Base-by-base conservation (phyloP, 75 land plant genomes). In the Pinus albicaulis region DNA sequence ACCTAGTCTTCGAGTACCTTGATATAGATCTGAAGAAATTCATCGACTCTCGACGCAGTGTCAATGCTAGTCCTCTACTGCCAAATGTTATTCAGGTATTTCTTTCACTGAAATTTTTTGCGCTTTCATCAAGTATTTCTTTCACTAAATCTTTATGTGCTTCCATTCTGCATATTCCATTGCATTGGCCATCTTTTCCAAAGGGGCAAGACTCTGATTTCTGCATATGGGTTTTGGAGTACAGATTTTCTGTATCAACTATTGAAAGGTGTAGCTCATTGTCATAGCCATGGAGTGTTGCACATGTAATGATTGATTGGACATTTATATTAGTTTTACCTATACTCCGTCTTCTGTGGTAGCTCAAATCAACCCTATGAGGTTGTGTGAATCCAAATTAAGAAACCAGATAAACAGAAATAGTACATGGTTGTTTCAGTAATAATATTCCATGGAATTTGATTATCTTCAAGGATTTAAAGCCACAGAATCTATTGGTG, bases 21-120 rank as follows among this genome's bases (percentile, higher is more conserved):
- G 99, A 96, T 68, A 92, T 90, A 22, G 99, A 96, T 80, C 90
- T 96, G 22, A 96, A 96, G 93, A 96, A 94, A 76, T 96, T 76
- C 78, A 94, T 96, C 25, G 90, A 91, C 28, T 58, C 69, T 48
- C 74, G 89, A 20, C 85, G 84, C 59, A 85, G 86, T 8, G 83
- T 81, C 26, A 85, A 92, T 41, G 75, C 74, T n/a, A 53, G 85
- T 65, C 84, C 85, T 2, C 77, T 89, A 55, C 80, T 81, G 16
- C 83, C 82, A 7, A 76, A 72, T 6, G 64, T 86, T 38, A 79
- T 94, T 64, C 83, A 90, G 86, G 92, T 89, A 59, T 41, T 77
- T 58, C 26, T 7, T 38, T 64, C n/a, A 31, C 11, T 12, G 48
- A 57, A 41, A 12, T 26, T 48, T 38, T 75, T 38, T 44, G 1